These are phyloP conservation scores for Ceratobasidium theobromae DNA, from an alignment of 1,284 basidiomycete species.

Conservation along the genomic window DNA sequence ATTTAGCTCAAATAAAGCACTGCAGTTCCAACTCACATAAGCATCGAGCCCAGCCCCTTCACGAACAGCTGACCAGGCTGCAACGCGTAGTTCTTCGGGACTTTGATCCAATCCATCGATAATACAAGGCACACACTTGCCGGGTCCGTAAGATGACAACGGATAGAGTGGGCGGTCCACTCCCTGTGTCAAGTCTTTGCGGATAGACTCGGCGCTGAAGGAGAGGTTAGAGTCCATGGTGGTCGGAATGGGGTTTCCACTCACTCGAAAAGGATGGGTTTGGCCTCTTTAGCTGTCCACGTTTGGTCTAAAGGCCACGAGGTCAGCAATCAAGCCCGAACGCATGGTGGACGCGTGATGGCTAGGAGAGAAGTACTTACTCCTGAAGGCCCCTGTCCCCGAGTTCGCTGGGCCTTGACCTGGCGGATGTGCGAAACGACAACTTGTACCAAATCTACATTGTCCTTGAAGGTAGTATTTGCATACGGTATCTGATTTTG, in stretches of 20 bases:
- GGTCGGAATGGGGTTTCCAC: background rate
- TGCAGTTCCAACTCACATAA: constrained; percentile 59
- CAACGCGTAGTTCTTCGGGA: constrained; percentile 77
- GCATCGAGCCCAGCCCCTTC: constrained; percentile 58
- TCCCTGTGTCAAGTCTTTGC: constrained; percentile 58
- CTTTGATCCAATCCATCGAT: constrained; percentile 71
- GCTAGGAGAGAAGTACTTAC: constrained; percentile 40
- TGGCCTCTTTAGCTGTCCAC: constrained; percentile 44
- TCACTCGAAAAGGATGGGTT: constrained; percentile 18
- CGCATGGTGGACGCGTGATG: constrained; percentile 24
- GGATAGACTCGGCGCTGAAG: constrained; percentile 60
- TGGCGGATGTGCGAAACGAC: constrained; percentile 67
- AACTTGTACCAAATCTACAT: constrained; percentile 68
- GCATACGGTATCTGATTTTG: constrained; percentile 48
- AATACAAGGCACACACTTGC: constrained; percentile 73
- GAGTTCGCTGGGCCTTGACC: constrained; percentile 39
- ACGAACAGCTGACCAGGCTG: constrained; percentile 58
- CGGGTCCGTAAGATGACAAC: constrained; percentile 77
- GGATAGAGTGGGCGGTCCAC: constrained; percentile 78
- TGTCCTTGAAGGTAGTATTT: constrained; percentile 64
- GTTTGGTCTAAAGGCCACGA: constrained; percentile 46
- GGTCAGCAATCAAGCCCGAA: background rate
- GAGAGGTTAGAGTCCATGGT: constrained; percentile 23
- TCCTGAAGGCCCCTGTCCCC: constrained; percentile 44
- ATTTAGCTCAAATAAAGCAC: background rate